Base-by-base conservation (phyloP, 352 stramenopile genomes). In the Globisporangium perplexum region DNA sequence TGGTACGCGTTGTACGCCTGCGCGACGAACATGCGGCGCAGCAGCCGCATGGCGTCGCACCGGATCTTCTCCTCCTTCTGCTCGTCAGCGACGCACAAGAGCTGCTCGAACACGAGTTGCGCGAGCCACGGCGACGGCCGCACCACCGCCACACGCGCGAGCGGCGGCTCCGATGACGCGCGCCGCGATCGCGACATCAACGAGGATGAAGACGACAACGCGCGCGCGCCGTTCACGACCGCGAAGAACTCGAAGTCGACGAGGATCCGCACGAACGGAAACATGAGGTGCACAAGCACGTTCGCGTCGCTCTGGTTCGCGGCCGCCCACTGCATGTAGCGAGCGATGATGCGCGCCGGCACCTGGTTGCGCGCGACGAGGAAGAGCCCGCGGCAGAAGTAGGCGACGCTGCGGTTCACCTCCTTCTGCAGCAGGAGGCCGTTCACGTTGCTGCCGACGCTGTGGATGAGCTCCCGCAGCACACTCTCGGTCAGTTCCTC, bases 171-270 rank as follows among this genome's bases (percentile, higher is more conserved):
- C 4, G 41, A 39, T 18, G 41, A 31, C 7, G 11, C 26, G 7
- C 30, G 28, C 26, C 36, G 28, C 26, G 24, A 50, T 4, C 24
- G 26, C 10, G 24, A 50, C 12, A 8, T n/a, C 7, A 7, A 30
- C 20, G 38, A 62, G 0, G 24, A 18, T 18, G 43, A 45, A 28
- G 30, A 1, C 14, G 17, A 47, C 28, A 24, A 14, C 1, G 44
- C 35, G 0, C 36, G 33, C 5, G 75, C 70, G 12, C 68, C 72
- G 48, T 89, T 88, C 18, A 92, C 60, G 8, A 69, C 66, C 1
- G 77, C 68, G 24, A 92, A 92, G 23, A 77, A 72, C 60, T 90
- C 78, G 35, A 88, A 87, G 38, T 88, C 81, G 30, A 85, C 71
- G 30, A 92, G 57, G 26, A 73, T 70, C 20, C 72, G 64, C 20